Evolutionary conservation across 805 yeast genomes (phyloP).

Genomic region (Ascoidea rubescens): DNA sequence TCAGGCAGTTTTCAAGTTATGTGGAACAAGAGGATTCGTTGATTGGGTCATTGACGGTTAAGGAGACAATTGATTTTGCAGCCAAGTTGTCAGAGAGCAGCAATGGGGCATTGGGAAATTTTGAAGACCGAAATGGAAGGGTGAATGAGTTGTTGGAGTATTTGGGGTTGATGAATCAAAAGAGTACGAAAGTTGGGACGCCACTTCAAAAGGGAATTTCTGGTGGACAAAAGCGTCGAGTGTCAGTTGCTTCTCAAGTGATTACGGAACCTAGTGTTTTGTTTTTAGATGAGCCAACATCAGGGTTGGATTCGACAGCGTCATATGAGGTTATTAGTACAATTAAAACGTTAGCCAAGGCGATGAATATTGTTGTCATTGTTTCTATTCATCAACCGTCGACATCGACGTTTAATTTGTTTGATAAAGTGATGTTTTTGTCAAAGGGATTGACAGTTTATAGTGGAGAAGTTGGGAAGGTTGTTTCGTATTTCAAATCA

Average conservation of each 20-base stretch:
- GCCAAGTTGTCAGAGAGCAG: not conserved
- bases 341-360: not conserved
- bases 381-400: conserved; percentile 24
- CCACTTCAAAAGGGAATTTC: conserved; percentile 1
- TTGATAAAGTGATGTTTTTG: conserved; percentile 16
- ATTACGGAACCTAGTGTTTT: not conserved
- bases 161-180: not conserved
- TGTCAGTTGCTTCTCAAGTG: not conserved
- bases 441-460: conserved; percentile 15
- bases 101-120: not conserved
- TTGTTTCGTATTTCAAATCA: conserved; percentile 12
- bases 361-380: not conserved
- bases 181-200: conserved; percentile 2
- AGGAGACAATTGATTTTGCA: conserved; percentile 1
- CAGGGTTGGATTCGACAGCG: not conserved
- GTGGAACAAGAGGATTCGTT: conserved; percentile 3
- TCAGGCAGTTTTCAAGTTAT: too few relatives aligned
- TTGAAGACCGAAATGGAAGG: not conserved
- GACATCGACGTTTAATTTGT: conserved; percentile 18
- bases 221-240: conserved; percentile 16
- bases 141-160: not conserved
- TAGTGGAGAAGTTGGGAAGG: conserved; percentile 10
- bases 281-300: not conserved
- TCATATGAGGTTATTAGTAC: not conserved
- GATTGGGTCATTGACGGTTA: conserved; percentile 2